These are phyloP conservation scores for Arthroderma uncinatum DNA, from an alignment of 2,329 filamentous ascomycete genomes.

Conservation along the genomic window DNA sequence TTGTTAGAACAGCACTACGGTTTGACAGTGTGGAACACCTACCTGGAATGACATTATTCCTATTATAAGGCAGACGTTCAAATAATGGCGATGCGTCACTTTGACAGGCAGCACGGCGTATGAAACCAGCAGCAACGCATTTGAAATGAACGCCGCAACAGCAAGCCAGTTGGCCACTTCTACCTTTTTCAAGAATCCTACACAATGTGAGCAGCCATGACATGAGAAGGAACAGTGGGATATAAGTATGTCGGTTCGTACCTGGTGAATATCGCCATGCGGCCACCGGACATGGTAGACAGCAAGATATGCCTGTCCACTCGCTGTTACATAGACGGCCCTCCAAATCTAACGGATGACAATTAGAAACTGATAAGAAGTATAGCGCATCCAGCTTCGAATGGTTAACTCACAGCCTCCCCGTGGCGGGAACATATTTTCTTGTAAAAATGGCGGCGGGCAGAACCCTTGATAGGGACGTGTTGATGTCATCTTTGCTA, in stretches of 20 bases:
- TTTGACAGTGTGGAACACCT: slow-evolving; percentile 29
- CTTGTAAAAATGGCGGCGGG: slow-evolving; percentile 58
- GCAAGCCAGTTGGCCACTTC: slow-evolving; percentile 71
- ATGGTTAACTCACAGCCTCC: slow-evolving; percentile 49
- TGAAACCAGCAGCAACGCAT: slow-evolving; percentile 65
- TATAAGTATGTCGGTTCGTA: slow-evolving; percentile 22
- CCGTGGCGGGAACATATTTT: slow-evolving; percentile 45
- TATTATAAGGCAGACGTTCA: slow-evolving; percentile 75
- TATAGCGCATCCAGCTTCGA: slow-evolving; percentile 37
- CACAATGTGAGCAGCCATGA: background rate
- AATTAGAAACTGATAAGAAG: slow-evolving; percentile 4
- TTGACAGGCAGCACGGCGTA: slow-evolving; percentile 73
- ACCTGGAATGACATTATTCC: slow-evolving; percentile 71
- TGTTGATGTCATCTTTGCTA: background rate
- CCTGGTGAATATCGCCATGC: slow-evolving; percentile 59
- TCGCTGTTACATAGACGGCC: slow-evolving; percentile 50
- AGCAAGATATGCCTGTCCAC: slow-evolving; percentile 49
- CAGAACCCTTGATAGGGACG: slow-evolving; percentile 41
- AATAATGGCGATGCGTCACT: slow-evolving; percentile 82
- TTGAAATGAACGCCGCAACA: slow-evolving; percentile 59
- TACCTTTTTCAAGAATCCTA: slow-evolving; percentile 47
- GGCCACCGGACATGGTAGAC: slow-evolving; percentile 78
- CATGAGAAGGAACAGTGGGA: background rate
- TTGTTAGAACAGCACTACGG: slow-evolving; percentile 15
- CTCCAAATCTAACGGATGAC: slow-evolving; percentile 39